Conservation (phyloP, 495 filamentous ascomycete species). For the Talaromyces thailandensis region DNA sequence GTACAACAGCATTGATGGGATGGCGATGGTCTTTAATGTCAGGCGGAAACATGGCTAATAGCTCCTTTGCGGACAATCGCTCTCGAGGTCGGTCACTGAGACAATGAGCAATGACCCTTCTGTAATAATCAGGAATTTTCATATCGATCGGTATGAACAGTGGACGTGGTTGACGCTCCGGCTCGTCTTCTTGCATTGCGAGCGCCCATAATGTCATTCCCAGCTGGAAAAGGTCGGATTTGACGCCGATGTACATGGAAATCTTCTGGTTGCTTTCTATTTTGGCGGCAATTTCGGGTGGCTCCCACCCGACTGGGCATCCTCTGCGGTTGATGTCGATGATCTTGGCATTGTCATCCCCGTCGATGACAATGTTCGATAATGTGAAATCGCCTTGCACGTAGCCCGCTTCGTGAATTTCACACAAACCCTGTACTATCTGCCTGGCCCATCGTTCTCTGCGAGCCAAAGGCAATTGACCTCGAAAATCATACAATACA, state of each 20-base stretch:
- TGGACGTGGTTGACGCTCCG: slow-evolving; percentile 71
- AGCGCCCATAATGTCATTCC: slow-evolving; percentile 97
- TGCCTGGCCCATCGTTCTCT: slow-evolving; percentile 90
- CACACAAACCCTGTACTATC: slow-evolving; percentile 80
- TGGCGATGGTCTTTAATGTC: not conserved
- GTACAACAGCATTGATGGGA: not conserved
- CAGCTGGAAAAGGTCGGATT: slow-evolving; percentile 89
- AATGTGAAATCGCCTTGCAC: slow-evolving; percentile 97
- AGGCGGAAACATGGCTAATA: slow-evolving; percentile 41
- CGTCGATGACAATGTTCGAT: slow-evolving; percentile 93
- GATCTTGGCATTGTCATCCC: slow-evolving; percentile 78
- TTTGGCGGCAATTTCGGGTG: slow-evolving; percentile 79
- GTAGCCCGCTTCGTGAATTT: slow-evolving; percentile 94
- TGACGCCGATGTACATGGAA: slow-evolving; percentile 97
- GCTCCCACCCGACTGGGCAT: slow-evolving; percentile 96
- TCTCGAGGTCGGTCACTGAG: slow-evolving; percentile 46
- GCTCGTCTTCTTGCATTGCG: slow-evolving; percentile 80
- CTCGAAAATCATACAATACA: slow-evolving; percentile 69
- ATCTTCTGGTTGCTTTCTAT: slow-evolving; percentile 90
- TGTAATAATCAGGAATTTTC: slow-evolving; percentile 50
- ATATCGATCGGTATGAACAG: slow-evolving; percentile 38
- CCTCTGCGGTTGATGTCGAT: slow-evolving; percentile 97
- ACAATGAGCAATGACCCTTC: slow-evolving; percentile 48
- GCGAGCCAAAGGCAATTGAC: slow-evolving; percentile 56
- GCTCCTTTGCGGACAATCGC: slow-evolving; percentile 47